These are phyloP conservation scores for Bipolaris sorokiniana DNA, from an alignment of 2,329 filamentous ascomycete species.

Conservation along the genomic window DNA sequence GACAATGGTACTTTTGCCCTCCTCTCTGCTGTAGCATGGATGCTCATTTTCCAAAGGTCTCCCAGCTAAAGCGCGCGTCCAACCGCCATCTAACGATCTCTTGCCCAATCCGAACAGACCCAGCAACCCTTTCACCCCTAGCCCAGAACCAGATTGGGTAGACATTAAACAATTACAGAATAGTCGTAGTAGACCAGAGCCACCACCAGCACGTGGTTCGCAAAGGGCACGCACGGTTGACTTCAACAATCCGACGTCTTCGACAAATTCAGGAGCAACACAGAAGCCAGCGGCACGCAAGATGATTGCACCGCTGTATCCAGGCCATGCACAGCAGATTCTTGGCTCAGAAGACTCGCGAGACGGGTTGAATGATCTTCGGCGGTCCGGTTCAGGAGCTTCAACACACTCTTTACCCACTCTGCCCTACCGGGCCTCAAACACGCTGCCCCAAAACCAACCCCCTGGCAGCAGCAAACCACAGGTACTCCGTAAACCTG, in stretches of 20 bases:
- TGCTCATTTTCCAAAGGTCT: conserved; percentile 58
- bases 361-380: conserved; percentile 27
- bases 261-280: conserved; percentile 24
- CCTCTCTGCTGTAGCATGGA: conserved; percentile 29
- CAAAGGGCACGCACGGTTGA: conserved; percentile 39
- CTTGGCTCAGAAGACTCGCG: conserved; percentile 30
- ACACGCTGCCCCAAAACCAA: conserved; percentile 10
- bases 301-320: conserved; percentile 40
- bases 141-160: conserved; percentile 85
- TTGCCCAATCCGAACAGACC: conserved; percentile 74
- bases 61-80: conserved; percentile 74
- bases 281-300: conserved; percentile 36
- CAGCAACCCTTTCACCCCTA: conserved; percentile 80
- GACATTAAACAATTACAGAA: conserved; percentile 45
- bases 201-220: conserved; percentile 42
- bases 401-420: conserved; percentile 42
- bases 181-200: conserved; percentile 33
- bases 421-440: conserved; percentile 24
- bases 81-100: conserved; percentile 67
- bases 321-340: conserved; percentile 27
- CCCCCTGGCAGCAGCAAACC: conserved; percentile 18
- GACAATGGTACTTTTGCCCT: conserved; percentile 67
- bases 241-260: conserved; percentile 34
- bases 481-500: conserved; percentile 43
- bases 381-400: conserved; percentile 31